These are phyloP conservation scores for Paulownia fortunei DNA, from an alignment of 257 asterid species.

Conservation along the genomic window DNA sequence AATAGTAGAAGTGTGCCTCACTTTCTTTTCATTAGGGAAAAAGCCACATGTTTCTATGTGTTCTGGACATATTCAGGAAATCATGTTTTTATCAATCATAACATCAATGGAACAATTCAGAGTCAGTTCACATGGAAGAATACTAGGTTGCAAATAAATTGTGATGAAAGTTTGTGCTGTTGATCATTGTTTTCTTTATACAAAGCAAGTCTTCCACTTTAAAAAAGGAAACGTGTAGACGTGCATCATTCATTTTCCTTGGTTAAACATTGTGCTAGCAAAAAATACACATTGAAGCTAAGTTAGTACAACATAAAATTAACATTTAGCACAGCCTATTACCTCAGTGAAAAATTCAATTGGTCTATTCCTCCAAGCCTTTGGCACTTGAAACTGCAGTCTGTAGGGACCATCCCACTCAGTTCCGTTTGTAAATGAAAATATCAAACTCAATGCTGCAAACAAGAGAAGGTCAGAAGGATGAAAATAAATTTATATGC, in stretches of 20 bases:
- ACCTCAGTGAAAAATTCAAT: slow-evolving; percentile 67
- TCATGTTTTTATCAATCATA: background rate
- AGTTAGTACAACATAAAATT: background rate
- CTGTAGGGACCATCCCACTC: slow-evolving; percentile 95
- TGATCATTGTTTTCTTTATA: too few relatives aligned
- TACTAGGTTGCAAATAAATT: too few relatives aligned
- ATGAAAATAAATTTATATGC: background rate
- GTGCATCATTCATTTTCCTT: too few relatives aligned
- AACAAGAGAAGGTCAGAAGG: background rate
- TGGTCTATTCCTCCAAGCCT: slow-evolving; percentile 72
- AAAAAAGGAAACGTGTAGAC: too few relatives aligned
- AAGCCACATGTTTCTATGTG: background rate
- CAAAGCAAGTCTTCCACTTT: too few relatives aligned
- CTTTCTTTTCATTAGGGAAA: too few relatives aligned
- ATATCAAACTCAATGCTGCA: slow-evolving; percentile 84
- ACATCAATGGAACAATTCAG: too few relatives aligned
- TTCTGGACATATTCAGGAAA: background rate
- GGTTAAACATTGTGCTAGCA: too few relatives aligned
- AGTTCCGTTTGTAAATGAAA: slow-evolving; percentile 82
- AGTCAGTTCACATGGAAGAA: too few relatives aligned
- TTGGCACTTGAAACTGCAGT: slow-evolving; percentile 80
- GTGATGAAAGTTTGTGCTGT: too few relatives aligned
- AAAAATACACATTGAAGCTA: too few relatives aligned
- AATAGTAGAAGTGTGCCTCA: too few relatives aligned
- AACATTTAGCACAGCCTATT: background rate